Evolutionary conservation across 176 grass and related monocot species (phyloP).

Genomic region (Alopecurus myosuroides): DNA sequence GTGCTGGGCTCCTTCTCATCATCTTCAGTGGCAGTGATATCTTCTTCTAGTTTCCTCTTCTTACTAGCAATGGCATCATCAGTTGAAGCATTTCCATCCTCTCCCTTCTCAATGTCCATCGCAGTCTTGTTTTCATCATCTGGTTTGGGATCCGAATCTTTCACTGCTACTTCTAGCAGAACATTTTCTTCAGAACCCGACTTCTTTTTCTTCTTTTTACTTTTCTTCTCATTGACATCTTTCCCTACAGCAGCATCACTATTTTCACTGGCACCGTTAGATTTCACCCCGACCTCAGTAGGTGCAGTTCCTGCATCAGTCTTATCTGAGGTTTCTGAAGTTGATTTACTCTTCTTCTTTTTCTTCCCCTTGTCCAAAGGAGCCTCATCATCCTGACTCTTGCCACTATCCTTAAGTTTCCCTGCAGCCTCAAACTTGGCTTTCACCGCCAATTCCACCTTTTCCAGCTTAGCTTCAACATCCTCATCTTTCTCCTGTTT

Average conservation of each 20-base stretch:
- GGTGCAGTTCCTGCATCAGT: constrained; percentile 4
- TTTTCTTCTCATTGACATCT: constrained; percentile 36
- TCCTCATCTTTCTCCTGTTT: constrained; percentile 37
- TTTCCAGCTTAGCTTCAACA: constrained; percentile 32
- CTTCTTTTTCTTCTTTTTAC: constrained; percentile 47
- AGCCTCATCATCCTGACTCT: neutral
- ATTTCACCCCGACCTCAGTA: neutral
- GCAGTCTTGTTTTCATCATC: constrained; percentile 35
- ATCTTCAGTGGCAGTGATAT: constrained; percentile 18
- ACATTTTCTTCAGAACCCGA: constrained; percentile 41
- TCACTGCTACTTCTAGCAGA: constrained; percentile 25
- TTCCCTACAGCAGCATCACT: constrained; percentile 14
- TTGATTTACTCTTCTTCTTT: constrained; percentile 54
- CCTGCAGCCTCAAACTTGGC: constrained; percentile 8
- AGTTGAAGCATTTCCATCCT: constrained; percentile 27
- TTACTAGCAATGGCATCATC: constrained; percentile 42
- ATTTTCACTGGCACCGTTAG: constrained; percentile 6
- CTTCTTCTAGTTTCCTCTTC: constrained; percentile 57
- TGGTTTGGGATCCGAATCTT: constrained; percentile 29
- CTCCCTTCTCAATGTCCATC: constrained; percentile 24
- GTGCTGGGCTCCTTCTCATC: constrained; percentile 19
- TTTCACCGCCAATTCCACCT: constrained; percentile 2
- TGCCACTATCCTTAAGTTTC: constrained; percentile 22
- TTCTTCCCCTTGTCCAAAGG: constrained; percentile 51
- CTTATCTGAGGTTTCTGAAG: constrained; percentile 23